Evolutionary conservation across 2,329 filamentous ascomycete species (phyloP), one percentile per base, ranked within the genome.

Genomic region (Ophiocordyceps polyrhachis-furcata): DNA sequence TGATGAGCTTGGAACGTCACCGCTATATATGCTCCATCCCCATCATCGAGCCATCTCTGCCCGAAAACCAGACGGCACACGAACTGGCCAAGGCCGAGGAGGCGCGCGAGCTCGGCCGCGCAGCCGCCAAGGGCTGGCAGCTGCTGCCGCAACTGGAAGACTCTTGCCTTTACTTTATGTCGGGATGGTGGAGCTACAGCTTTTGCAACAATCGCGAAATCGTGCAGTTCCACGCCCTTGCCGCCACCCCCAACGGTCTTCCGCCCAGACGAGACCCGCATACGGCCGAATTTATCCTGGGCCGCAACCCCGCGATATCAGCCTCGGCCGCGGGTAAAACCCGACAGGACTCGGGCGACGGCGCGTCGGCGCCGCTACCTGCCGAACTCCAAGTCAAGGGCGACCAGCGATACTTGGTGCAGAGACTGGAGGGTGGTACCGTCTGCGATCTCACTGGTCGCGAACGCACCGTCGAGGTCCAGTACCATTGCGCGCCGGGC

Each of bases 121-220:
- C 87, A 1, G 83, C 81, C 1, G 72, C 76, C 29, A 79, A 78
- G 43, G 88, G 88, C 6, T 83, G 84, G 72, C 82, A 91, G 55
- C 70, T 95, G 20, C 67, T 95, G 43, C 73, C 75, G 50, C 77
- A 79, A 23, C 80, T 95, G 62, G 76, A 91, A 46, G 74, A 88
- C 44, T 82, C 79, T 4, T 95, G 88, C 60, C 74, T 95, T 50
- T 93, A 89, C 65, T 76, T 70, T 50, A 66, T 87, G 51, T 83
- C 79, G 1, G 88, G 88, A 0, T 95, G 88, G 88, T 95, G 88
- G 88, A 91, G 83, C 56, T 95, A 95, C 63, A 83, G 81, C 53
- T 94, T 94, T 61, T 95, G 88, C 68, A 91, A 93, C 64, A 84
- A 84, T 57, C 73, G 80, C 49, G 78, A 89, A 50, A 80, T 95